Evolutionary conservation across 73 alveolate genomes (phyloP).

Genomic region (Paramecium octaurelia): DNA sequence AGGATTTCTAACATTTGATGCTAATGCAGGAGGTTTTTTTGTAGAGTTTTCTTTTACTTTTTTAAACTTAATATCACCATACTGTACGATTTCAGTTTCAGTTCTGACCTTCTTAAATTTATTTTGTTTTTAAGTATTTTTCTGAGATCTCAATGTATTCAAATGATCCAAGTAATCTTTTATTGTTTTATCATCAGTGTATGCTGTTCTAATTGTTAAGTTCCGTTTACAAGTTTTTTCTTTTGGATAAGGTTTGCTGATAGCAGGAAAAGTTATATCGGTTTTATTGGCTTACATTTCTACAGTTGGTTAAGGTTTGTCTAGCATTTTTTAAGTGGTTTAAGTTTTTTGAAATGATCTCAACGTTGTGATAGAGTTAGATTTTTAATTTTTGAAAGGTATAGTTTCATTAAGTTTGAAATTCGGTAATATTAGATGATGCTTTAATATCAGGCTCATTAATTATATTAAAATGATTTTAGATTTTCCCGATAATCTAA

Average conservation of each 20-base stretch:
- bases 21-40: neutral
- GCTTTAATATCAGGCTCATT: constrained; percentile 2
- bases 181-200: neutral
- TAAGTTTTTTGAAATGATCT: neutral
- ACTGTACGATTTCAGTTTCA: neutral
- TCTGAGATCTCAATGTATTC: neutral
- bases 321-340: neutral
- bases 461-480: neutral
- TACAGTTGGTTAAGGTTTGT: neutral
- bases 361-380: neutral
- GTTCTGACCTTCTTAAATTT: neutral
- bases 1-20: neutral
- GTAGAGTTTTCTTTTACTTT: neutral
- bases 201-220: neutral
- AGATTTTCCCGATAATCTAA: constrained; percentile 40
- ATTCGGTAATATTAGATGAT: constrained; percentile 26
- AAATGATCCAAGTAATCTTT: constrained; percentile 10
- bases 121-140: neutral
- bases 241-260: neutral
- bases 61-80: neutral
- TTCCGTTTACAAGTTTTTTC: neutral
- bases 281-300: neutral
- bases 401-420: neutral
- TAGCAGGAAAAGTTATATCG: neutral
- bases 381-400: neutral